Evolutionary conservation across 106 monocot species (phyloP).

Genomic region (Acorus calamus): DNA sequence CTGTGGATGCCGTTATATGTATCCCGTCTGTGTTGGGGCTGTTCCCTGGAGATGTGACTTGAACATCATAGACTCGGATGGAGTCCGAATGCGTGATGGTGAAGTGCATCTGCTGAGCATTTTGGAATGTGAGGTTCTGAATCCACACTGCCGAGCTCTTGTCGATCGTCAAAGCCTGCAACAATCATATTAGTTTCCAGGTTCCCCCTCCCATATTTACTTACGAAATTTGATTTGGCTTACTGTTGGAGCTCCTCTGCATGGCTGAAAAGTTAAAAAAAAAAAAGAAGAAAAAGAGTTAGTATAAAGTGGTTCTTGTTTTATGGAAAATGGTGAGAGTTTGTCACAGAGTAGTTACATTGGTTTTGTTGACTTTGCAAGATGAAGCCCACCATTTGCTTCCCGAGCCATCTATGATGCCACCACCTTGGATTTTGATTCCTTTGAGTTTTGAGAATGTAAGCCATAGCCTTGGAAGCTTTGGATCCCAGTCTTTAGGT

Average conservation of each 20-base stretch:
- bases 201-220: too few relatives aligned
- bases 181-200: too few relatives aligned
- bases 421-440: conserved; percentile 63
- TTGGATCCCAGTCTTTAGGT: conserved; percentile 56
- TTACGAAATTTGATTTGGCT: not conserved
- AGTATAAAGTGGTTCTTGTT: not conserved
- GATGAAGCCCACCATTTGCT: conserved; percentile 95
- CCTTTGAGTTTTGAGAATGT: conserved; percentile 45
- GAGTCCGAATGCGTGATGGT: conserved; percentile 37
- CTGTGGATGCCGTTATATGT: conserved; percentile 58
- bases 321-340: not conserved
- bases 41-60: conserved; percentile 41
- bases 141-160: conserved; percentile 51
- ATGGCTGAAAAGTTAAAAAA: conserved; percentile 46
- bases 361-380: conserved; percentile 89
- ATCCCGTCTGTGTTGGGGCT: conserved; percentile 99
- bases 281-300: not conserved
- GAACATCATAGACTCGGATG: conserved; percentile 31
- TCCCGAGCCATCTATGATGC: conserved; percentile 82
- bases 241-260: conserved; percentile 95
- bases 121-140: conserved; percentile 52
- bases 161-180: conserved; percentile 83
- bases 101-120: conserved; percentile 86
- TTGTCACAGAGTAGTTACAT: conserved; percentile 24
- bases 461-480: conserved; percentile 63